Base-by-base conservation (phyloP, 73 alveolate genomes). In the Tetrahymena elliotti region DNA sequence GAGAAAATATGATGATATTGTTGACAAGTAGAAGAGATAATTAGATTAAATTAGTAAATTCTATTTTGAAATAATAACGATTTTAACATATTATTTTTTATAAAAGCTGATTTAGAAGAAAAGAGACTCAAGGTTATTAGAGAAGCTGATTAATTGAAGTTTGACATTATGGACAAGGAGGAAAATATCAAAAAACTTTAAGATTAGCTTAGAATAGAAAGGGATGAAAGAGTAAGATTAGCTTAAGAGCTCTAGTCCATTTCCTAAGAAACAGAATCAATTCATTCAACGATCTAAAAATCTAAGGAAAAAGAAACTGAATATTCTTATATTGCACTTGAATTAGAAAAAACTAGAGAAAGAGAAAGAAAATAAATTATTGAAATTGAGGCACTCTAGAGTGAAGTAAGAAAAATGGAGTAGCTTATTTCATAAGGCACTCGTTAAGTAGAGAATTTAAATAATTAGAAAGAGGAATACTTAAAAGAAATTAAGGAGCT, bases 301-400 rank as follows among this genome's bases (percentile, higher is more conserved):
- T 83, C 47, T 13, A 94, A 94, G 93, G 96, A 94, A 84, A 94
- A 94, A 52, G 96, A 94, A 41, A 47, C 83, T 35, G 96, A 94
- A n/a, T 94, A 94, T 33, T 47, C 83, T 88, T 83, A 94, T 47
- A 53, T 94, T n/a, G 37, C 93, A 0, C 22, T 39, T 31, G 96
- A 94, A 37, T 38, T 94, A 33, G 96, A 94, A 88, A 94, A 93
- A 47, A 53, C 93, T 9, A 94, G 96, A 88, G 96, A 94, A 33
- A 37, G 93, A 33, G 96, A 94, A 52, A 94, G 96, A 94, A 94
- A 88, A 93, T 34, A 33, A 16, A 68, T 94, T 10, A 92, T 94
- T 34, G 95, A 94, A 33, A 94, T 52, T 16, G 96, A 94, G 53
- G 92, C 95, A 34, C 47, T 33, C 35, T 41, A 84, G 35, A 84